Percentiles rank a stretch among this genome's conserved stretches.
These are phyloP conservation scores for Lasiosphaeris hirsuta DNA, from an alignment of 495 filamentous ascomycete species.

Conservation along the genomic window DNA sequence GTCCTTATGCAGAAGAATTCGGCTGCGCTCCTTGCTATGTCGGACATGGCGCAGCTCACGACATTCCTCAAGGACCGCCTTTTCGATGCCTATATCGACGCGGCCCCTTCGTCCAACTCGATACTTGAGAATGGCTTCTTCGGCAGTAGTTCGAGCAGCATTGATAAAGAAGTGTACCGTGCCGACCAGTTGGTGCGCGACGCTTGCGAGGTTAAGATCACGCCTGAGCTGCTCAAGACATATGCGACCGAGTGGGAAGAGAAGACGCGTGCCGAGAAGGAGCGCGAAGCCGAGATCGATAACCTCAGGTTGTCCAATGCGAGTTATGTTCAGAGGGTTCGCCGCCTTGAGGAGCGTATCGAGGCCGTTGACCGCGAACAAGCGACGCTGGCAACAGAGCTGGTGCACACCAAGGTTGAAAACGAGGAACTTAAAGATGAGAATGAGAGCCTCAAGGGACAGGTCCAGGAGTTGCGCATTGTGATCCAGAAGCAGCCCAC, in stretches of 20 bases:
- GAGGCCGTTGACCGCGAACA: slow-evolving; percentile 92
- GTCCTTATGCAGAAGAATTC: slow-evolving; percentile 94
- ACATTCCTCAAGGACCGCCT: slow-evolving; percentile 87
- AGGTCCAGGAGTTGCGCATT: slow-evolving; percentile 75
- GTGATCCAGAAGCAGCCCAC: slow-evolving; percentile 85
- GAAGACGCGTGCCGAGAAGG: slow-evolving; percentile 69
- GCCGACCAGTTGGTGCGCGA: slow-evolving; percentile 92
- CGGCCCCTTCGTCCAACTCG: slow-evolving; percentile 77
- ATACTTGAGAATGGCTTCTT: slow-evolving; percentile 98
- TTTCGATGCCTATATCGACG: slow-evolving; percentile 96
- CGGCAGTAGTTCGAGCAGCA: slow-evolving; percentile 73
- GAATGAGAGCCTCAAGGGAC: slow-evolving; percentile 78
- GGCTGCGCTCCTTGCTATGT: slow-evolving; percentile 72
- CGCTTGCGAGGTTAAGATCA: slow-evolving; percentile 85
- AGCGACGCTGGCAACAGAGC: slow-evolving; percentile 82
- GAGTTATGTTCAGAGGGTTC: slow-evolving; percentile 65
- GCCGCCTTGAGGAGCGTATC: slow-evolving; percentile 78
- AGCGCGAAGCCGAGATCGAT: slow-evolving; percentile 81
- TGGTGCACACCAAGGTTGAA: slow-evolving; percentile 88
- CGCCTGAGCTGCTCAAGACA: slow-evolving; percentile 68
- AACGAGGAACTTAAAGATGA: slow-evolving; percentile 85
- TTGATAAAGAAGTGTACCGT: slow-evolving; percentile 93
- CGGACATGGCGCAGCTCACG: slow-evolving; percentile 83
- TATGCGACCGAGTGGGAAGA: slow-evolving; percentile 94
- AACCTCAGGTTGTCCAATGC: slow-evolving; percentile 60